Base-by-base conservation (phyloP, 2,329 filamentous ascomycete genomes). In the Lachnellula cervina region DNA sequence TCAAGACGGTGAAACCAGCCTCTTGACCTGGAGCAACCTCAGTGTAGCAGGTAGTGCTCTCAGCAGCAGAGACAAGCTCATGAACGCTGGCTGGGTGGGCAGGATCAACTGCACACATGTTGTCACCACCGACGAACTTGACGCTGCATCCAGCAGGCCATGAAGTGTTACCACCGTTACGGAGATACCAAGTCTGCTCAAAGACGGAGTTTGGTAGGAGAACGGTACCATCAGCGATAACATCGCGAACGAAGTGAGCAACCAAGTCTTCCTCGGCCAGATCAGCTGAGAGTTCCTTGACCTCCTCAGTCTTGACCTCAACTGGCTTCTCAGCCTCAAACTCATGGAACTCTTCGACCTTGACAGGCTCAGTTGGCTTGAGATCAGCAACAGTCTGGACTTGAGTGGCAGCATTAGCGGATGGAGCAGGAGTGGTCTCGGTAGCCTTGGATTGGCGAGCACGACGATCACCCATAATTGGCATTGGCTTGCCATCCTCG, bases 101-200 rank as follows among this genome's bases (percentile, higher is more conserved):
- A 51, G 88, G 84, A 71, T 96, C 89, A 53, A 96, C 81, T 63
- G 92, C 88, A 65, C 95, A 90, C 94, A 99, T 97, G 74, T 93
- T 91, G 72, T 97, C 93, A 50, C 94, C 94, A 56, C 93, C 91
- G 57, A 95, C 88, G 68, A 92, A 97, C 73, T 89, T 90, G 65
- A 97, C 89, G 55, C 86, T 88, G 77, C 90, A 96, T 59, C 92
- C 94, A 54, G 86, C 83, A 38, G 94, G 94, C 94, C 94, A 99
- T 13, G 85, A 73, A 49, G 78, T 75, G 11, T 83, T 82, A 28
- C 94, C 93, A 19, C 87, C 86, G 70, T 99, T 99, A 67, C 86
- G 86, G 42, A 99, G 80, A 52, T 88, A 87, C 94, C 94, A 99
- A 2, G 89, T 90, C 73, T 99, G 92, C 65, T 88, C 83, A 68